Percentiles rank a stretch among this genome's conserved stretches.
Evolutionary conservation across 768 basidiomycete genomes (phyloP).

Genomic region (Megacollybia marginata): DNA sequence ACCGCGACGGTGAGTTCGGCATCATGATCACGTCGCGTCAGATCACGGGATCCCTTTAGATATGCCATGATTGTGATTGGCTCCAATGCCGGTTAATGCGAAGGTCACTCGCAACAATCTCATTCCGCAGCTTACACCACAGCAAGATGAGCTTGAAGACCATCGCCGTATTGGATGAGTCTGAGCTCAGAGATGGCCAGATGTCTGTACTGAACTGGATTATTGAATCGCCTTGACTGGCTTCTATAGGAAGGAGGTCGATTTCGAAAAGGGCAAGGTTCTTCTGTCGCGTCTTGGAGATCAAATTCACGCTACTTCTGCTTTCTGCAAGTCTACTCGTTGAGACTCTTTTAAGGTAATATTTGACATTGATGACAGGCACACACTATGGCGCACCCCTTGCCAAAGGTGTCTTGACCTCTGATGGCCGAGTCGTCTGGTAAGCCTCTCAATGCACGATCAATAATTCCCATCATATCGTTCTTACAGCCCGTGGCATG

Average conservation of each 20-base stretch:
- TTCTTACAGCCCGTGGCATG: conserved; percentile 49
- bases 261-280: conserved; percentile 72
- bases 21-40: no score
- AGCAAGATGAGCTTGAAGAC: conserved; percentile 22
- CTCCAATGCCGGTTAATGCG: no score
- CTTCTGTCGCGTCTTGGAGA: conserved; percentile 71
- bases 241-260: conserved; percentile 67
- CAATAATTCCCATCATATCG: not conserved
- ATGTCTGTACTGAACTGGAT: conserved; percentile 31
- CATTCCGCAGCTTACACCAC: no score
- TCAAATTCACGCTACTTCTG: conserved; percentile 70
- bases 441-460: conserved; percentile 19
- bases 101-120: no score
- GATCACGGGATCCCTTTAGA: no score
- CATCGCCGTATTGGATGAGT: conserved; percentile 48
- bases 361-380: no score
- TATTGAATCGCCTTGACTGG: not conserved
- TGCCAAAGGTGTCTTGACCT: conserved; percentile 70
- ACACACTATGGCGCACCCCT: conserved; percentile 91
- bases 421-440: conserved; percentile 79
- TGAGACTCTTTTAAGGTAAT: no score
- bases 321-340: conserved; percentile 43
- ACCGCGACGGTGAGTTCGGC: not conserved
- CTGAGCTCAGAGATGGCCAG: conserved; percentile 58
- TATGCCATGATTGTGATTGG: no score